Base-by-base conservation (phyloP, 2,329 filamentous ascomycete species). In the Gyromitra esculenta region DNA sequence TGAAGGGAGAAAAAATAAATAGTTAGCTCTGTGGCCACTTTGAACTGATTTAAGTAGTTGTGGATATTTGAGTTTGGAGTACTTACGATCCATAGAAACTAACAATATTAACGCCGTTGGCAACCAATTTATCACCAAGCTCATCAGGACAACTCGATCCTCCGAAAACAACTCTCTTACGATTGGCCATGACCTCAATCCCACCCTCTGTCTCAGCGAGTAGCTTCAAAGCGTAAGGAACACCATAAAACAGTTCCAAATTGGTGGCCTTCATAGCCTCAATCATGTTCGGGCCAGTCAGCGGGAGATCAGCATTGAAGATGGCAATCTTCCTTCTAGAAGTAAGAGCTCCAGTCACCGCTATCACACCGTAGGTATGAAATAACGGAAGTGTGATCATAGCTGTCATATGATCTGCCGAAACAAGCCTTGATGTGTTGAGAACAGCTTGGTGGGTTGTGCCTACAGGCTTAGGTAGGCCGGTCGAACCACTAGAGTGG, bases 201-300 rank as follows among this genome's bases (percentile, higher is more conserved):
- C 89, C 90, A 18, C 86, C 85, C 0, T 87, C 83, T 0, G 86
- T 85, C 80, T 91, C 90, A 0, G 86, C 86, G 0, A 91, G 84
- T 0, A 92, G 82, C 80, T 91, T 91, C 18, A 92, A 81, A 0
- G 88, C 87, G 78, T 91, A 91, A 0, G 90, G 90, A 0, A 91
- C 90, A 1, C 85, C 86, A 73, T 90, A 87, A 41, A 91, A 86
- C 21, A 87, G 86, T 68, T 90, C 85, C 9, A 48, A 85, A 18
- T 85, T 78, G 72, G 85, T 81, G 6, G 81, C 81, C 6, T 82
- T 78, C 79, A 89, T 84, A 9, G 85, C 85, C 4, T 82, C 81
- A 1, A 87, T 81, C 1, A 89, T 82, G 15, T 85, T 83, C n/a
- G 84, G 82, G 1, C 83, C 83, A 0, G 89, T 89, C 2, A 90